These are phyloP conservation scores for Symmetrospora coprosmae DNA, from an alignment of 768 basidiomycete species.

Conservation along the genomic window DNA sequence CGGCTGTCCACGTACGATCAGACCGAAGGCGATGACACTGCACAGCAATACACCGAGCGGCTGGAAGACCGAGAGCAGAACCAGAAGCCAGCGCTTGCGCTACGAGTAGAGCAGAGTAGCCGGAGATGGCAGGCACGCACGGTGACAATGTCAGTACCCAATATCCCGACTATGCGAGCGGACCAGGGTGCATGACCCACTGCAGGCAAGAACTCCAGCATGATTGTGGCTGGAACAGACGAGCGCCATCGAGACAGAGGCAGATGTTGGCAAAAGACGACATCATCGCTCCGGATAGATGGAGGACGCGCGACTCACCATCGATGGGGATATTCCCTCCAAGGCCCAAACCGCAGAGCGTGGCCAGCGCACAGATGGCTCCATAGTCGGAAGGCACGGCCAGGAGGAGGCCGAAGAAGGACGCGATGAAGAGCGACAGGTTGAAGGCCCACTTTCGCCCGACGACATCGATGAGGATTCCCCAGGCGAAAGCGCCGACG, in stretches of 20 bases:
- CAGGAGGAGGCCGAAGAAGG: constrained; percentile 37
- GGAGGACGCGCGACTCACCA: neutral
- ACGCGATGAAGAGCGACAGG: constrained; percentile 38
- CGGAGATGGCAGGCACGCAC: too few relatives aligned
- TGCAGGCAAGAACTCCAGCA: constrained; percentile 39
- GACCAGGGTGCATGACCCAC: too few relatives aligned
- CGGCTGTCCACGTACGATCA: constrained; percentile 27
- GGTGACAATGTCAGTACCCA: too few relatives aligned
- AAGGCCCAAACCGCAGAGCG: constrained; percentile 34
- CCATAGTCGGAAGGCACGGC: constrained; percentile 38
- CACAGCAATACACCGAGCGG: constrained; percentile 38
- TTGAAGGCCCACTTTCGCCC: constrained; percentile 40
- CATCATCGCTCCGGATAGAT: neutral
- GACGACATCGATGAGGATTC: constrained; percentile 37
- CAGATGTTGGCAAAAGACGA: neutral
- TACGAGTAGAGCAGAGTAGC: constrained; percentile 16
- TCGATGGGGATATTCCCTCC: constrained; percentile 42
- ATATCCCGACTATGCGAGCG: too few relatives aligned
- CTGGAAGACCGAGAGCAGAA: constrained; percentile 39
- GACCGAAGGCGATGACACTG: constrained; percentile 36
- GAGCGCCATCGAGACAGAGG: neutral
- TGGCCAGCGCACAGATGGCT: constrained; percentile 37
- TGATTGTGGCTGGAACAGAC: too few relatives aligned
- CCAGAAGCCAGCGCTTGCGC: constrained; percentile 36
- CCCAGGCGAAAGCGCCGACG: constrained; percentile 36